Conservation (phyloP, 495 filamentous ascomycete species). For the Aspergillus bridgeri region DNA sequence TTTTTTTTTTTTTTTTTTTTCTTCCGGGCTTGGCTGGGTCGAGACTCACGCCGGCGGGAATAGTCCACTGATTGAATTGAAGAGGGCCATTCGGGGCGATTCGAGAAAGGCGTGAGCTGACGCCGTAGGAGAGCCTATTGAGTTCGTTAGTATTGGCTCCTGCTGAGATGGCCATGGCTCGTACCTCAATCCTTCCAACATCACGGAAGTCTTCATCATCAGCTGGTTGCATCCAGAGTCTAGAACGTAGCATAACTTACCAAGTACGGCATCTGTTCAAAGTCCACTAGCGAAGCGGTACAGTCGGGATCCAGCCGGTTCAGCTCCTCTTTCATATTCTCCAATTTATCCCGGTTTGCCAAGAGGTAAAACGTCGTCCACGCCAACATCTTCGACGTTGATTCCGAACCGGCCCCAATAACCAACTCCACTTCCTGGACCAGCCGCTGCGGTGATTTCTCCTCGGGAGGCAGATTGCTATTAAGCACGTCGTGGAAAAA, state of each 20-base stretch:
- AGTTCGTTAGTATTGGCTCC: neutral
- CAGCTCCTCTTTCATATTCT: slow-evolving; percentile 30
- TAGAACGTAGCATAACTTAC: slow-evolving; percentile 3
- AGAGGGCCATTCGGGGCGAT: slow-evolving; percentile 34
- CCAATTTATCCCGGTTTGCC: slow-evolving; percentile 28
- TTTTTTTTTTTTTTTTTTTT: no score
- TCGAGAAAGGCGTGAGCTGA: slow-evolving; percentile 33
- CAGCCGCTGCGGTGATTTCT: slow-evolving; percentile 31
- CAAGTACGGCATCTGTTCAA: slow-evolving; percentile 36
- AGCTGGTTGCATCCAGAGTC: neutral
- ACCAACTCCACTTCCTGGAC: slow-evolving; percentile 41
- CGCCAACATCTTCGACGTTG: slow-evolving; percentile 37
- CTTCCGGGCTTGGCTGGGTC: no score
- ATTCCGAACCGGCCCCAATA: slow-evolving; percentile 46
- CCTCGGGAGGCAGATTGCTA: slow-evolving; percentile 36
- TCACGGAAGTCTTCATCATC: slow-evolving; percentile 19
- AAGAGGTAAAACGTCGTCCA: slow-evolving; percentile 41
- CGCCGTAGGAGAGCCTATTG: slow-evolving; percentile 26
- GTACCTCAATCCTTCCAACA: slow-evolving; percentile 33
- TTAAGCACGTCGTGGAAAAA: slow-evolving; percentile 43
- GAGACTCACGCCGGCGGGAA: slow-evolving; percentile 42
- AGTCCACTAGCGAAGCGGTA: slow-evolving; percentile 24
- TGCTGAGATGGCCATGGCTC: neutral
- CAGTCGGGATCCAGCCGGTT: slow-evolving; percentile 15
- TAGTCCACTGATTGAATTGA: slow-evolving; percentile 40